Percentiles rank a stretch among this genome's conserved stretches.
Conservation (phyloP, 1,139 yeast genomes). For the Petasospora fabianii region DNA sequence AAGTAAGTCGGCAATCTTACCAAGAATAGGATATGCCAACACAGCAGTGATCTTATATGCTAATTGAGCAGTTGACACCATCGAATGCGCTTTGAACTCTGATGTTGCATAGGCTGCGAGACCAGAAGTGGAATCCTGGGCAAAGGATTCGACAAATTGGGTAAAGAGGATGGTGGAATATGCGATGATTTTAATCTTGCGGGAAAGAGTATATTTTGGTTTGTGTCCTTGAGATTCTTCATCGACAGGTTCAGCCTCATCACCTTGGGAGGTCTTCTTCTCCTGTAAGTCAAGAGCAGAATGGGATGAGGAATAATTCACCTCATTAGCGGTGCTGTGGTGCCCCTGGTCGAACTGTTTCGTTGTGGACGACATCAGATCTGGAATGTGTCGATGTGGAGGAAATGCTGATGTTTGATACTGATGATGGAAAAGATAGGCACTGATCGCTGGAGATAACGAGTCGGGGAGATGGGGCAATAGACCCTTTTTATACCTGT, state of each 20-base stretch:
- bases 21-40: conserved; percentile 37
- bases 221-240: background rate
- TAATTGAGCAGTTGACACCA: conserved; percentile 37
- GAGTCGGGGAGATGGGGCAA: too few relatives aligned
- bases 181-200: conserved; percentile 22
- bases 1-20: conserved; percentile 36
- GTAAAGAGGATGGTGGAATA: conserved; percentile 20
- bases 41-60: conserved; percentile 38
- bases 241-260: background rate
- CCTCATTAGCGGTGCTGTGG: too few relatives aligned
- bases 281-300: background rate
- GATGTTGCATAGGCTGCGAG: conserved; percentile 35
- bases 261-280: background rate
- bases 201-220: conserved; percentile 6
- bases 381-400: too few relatives aligned
- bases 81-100: conserved; percentile 35
- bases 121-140: conserved; percentile 26
- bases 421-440: too few relatives aligned
- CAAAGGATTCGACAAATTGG: conserved; percentile 28
- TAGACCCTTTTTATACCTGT: too few relatives aligned
- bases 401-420: too few relatives aligned
- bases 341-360: too few relatives aligned
- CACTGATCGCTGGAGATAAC: too few relatives aligned
- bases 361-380: too few relatives aligned
- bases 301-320: background rate